Conservation (phyloP, 148 eudicot species). For the Limonium bicolor region DNA sequence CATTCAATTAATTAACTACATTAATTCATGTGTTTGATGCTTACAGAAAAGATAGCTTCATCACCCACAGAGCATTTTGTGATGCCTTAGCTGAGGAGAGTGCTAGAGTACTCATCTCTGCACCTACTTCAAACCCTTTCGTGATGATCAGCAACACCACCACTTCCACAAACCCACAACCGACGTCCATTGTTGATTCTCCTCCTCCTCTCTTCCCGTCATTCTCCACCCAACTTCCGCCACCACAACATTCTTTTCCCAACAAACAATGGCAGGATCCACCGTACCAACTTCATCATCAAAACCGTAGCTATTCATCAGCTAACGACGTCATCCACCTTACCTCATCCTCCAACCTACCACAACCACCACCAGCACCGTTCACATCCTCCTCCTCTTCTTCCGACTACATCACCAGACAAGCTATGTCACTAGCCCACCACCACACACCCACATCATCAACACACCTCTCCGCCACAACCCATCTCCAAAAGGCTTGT, state of each 20-base stretch:
- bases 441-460: conserved; percentile 11
- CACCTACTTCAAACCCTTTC: background rate
- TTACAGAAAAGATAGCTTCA: conserved; percentile 71
- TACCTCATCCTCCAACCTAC: conserved; percentile 8
- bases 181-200: too few species aligned
- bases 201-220: conserved; percentile 3
- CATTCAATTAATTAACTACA: background rate
- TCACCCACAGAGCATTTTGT: conserved; percentile 79
- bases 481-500: conserved; percentile 77
- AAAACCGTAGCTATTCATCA: background rate
- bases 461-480: conserved; percentile 61
- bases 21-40: background rate
- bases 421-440: conserved; percentile 9
- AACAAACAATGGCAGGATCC: too few species aligned
- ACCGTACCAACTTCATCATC: too few species aligned
- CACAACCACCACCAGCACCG: conserved; percentile 11
- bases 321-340: conserved; percentile 2
- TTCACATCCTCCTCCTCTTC: conserved; percentile 9
- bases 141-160: conserved; percentile 4
- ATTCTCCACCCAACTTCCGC: background rate
- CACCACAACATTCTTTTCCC: conserved; percentile 14
- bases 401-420: conserved; percentile 4
- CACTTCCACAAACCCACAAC: too few species aligned
- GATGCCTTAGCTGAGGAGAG: conserved; percentile 83
- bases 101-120: conserved; percentile 24